A percentile compares a stretch with the other conserved stretches of the same genome.
Evolutionary conservation across 2,329 filamentous ascomycete genomes (phyloP).

Genomic region (Pseudogymnoascus sp.): DNA sequence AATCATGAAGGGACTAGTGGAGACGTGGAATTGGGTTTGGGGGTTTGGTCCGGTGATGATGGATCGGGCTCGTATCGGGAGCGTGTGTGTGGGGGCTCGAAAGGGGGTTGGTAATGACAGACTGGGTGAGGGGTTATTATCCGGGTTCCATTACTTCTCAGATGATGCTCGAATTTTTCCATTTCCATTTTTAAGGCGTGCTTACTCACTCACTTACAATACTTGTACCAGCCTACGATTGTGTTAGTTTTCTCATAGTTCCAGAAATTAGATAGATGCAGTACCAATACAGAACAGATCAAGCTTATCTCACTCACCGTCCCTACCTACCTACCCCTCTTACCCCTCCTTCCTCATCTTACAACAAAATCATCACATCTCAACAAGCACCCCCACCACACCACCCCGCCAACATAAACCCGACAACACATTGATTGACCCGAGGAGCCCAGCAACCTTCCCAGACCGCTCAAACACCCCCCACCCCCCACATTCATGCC

Average conservation of each 20-base stretch:
- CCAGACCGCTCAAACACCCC: not conserved
- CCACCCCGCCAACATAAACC: not conserved
- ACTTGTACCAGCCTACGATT: conserved; percentile 8
- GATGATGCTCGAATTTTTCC: conserved; percentile 1
- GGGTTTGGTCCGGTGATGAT: conserved; percentile 4
- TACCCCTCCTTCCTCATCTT: not conserved
- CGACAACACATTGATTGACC: conserved; percentile 4
- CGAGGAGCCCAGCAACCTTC: not conserved
- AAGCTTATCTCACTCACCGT: not conserved
- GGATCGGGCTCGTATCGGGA: not conserved
- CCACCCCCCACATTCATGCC: not conserved
- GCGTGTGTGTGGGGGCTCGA: not conserved
- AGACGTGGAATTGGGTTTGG: conserved; percentile 3
- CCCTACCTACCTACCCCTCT: not conserved
- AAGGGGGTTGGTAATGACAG: not conserved
- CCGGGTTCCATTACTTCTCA: conserved; percentile 2
- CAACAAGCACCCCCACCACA: not conserved
- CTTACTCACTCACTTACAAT: not conserved
- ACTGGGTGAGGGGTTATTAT: not conserved
- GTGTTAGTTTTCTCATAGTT: not conserved
- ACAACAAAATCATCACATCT: not conserved
- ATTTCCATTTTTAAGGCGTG: not conserved
- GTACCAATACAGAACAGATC: conserved; percentile 4
- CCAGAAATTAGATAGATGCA: not conserved
- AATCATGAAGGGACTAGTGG: not conserved